Evolutionary conservation across 441 rosid genomes (phyloP), one percentile per base, ranked within the genome.

Genomic region (Adansonia grandidieri): DNA sequence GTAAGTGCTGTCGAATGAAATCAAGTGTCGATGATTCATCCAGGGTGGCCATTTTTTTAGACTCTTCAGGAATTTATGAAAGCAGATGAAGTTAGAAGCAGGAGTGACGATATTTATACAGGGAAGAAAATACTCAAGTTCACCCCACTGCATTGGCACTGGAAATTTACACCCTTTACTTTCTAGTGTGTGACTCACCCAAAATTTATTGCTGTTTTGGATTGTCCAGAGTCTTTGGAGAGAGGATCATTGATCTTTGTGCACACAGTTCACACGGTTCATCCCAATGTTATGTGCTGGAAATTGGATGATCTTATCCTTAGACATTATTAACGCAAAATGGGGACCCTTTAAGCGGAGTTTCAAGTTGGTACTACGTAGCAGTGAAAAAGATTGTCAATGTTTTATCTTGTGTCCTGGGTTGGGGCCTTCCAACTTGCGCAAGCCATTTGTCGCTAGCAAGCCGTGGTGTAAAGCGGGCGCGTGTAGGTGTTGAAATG

Each of bases 1-100:
- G 88, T 15, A 91, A 88, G 75, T 87, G 84, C 44, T 91, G 86
- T 14, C 80, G 84, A n/a, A 86, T 84, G 62, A 85, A 79, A 4
- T 89, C 95, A 28, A 85, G 72, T 56, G 71, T 77, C 28, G 84
- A 79, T 45, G 82, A 80, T 56, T 87, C 91, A 40, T 84, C 84
- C 8, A 76, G 45, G 28, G 85, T 80, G 5, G 77, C 80, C 93
- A 90, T 88, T 54, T 44, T 67, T 14, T 0, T 0, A 40, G 58
- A 32, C 37, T 22, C 2, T 48, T 24, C 1, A 28, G 54, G 58
- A 14, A 48, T 22, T 48, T 48, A 70, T 50, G 44, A 32, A 32
- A 32, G 37, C 37, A 32, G 37, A 32, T 32, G 4, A 32, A 32
- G 37, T 32, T 32, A 32, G 50, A 47, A 44, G 44, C 2, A 50